Evolutionary conservation across 2,329 filamentous ascomycete species (phyloP).

Genomic region (Xylaria sp.): DNA sequence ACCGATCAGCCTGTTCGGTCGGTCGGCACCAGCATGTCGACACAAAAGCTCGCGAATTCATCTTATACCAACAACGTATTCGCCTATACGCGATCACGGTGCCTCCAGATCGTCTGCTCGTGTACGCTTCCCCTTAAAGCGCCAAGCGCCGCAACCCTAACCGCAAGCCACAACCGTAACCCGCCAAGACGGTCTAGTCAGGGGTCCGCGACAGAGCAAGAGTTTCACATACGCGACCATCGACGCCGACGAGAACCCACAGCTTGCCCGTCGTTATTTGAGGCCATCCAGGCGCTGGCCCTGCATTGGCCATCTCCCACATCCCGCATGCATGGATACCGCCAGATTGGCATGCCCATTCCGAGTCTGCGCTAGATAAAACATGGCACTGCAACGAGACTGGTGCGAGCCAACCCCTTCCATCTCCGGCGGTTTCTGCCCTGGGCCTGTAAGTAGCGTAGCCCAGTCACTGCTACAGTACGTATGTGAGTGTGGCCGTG

Average conservation of each 20-base stretch:
- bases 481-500: too few species aligned
- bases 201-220: constrained; percentile 1
- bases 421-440: background rate
- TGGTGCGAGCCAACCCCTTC: background rate
- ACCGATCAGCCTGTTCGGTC: too few species aligned
- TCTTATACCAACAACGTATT: too few species aligned
- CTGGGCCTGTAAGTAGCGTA: background rate
- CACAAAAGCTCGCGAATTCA: too few species aligned
- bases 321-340: background rate
- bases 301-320: background rate
- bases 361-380: constrained; percentile 4
- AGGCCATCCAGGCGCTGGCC: background rate
- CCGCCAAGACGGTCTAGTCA: constrained; percentile 15
- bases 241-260: background rate
- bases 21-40: too few species aligned
- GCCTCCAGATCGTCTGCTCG: too few species aligned
- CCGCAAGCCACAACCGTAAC: background rate
- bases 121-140: background rate
- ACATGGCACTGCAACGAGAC: background rate
- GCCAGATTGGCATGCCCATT: background rate
- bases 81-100: too few species aligned
- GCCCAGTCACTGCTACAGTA: too few species aligned
- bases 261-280: background rate
- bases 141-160: constrained; percentile 15
- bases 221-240: constrained; percentile 6